Evolutionary conservation across 148 eudicot genomes (phyloP).

Genomic region (Rhododendron molle): DNA sequence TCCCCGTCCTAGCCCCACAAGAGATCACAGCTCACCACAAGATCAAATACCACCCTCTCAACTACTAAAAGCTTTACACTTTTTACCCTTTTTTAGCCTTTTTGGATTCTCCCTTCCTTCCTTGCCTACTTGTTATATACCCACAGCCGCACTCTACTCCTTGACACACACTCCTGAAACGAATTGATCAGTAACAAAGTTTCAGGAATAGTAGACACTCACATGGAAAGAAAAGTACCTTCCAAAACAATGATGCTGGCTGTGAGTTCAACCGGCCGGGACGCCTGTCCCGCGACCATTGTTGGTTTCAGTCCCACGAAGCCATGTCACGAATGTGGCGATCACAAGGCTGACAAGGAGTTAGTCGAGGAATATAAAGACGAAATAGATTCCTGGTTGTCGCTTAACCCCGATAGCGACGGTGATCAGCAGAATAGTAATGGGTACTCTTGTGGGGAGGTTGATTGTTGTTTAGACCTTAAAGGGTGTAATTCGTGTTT

Average conservation of each 20-base stretch:
- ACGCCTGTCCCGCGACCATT: not conserved
- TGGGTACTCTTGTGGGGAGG: not conserved
- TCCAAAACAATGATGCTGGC: not conserved
- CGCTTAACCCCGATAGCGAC: not conserved
- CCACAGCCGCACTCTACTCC: not conserved
- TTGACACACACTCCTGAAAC: not conserved
- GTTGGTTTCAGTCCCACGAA: not conserved
- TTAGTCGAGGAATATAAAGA: not conserved
- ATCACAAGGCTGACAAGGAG: not conserved
- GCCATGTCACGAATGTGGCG: not conserved
- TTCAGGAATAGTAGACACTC: not conserved
- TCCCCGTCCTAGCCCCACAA: not conserved
- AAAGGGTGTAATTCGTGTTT: not conserved
- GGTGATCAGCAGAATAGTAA: not conserved
- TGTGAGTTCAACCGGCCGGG: not conserved
- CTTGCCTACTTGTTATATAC: not conserved
- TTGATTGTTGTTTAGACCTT: not conserved
- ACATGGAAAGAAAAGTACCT: not conserved
- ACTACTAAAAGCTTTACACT: not conserved
- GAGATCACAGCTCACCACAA: not conserved
- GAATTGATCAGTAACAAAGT: not conserved
- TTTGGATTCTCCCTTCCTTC: not conserved
- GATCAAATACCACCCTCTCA: not conserved
- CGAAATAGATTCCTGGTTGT: conserved; percentile 12
- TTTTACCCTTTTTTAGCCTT: not conserved